phyloP scores from a whole-genome alignment of 495 filamentous ascomycete species.

The Hyaloscypha finlandica region DNA sequence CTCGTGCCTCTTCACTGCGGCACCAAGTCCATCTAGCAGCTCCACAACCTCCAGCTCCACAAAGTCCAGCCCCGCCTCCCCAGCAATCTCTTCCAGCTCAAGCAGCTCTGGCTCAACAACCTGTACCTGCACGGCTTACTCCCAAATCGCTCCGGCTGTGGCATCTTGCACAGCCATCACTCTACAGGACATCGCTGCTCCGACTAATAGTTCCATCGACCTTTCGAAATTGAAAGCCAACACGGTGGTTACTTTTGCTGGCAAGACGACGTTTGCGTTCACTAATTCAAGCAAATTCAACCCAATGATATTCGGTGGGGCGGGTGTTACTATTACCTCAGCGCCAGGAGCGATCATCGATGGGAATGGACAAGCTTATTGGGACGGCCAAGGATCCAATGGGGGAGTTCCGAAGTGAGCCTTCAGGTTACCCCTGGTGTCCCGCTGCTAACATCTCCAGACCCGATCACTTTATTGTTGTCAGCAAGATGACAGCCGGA shows the following conservation, averaged over 20 bases:
- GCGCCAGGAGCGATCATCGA: constrained; percentile 44
- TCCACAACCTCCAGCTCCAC: neutral
- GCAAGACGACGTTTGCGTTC: constrained; percentile 43
- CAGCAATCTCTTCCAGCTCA: neutral
- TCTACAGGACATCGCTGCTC: constrained; percentile 41
- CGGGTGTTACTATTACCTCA: constrained; percentile 43
- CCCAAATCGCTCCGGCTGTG: constrained; percentile 45
- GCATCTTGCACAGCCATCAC: constrained; percentile 43
- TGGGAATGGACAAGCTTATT: constrained; percentile 48
- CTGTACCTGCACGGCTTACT: constrained; percentile 32
- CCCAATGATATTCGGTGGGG: constrained; percentile 44
- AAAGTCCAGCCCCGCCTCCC: neutral
- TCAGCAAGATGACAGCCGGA: constrained; percentile 41
- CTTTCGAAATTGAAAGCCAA: constrained; percentile 41
- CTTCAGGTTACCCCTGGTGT: constrained; percentile 1
- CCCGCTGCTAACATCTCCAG: constrained; percentile 16
- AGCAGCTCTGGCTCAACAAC: neutral
- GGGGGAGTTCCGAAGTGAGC: constrained; percentile 43
- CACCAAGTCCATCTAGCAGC: neutral
- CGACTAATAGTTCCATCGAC: constrained; percentile 40
- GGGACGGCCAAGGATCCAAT: constrained; percentile 52
- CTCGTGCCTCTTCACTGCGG: neutral
- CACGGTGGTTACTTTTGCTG: constrained; percentile 45
- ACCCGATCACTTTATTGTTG: constrained; percentile 50
- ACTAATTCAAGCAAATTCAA: constrained; percentile 39